Evolutionary conservation across 148 eudicot genomes (phyloP).

Genomic region (Heliosperma pusillum): DNA sequence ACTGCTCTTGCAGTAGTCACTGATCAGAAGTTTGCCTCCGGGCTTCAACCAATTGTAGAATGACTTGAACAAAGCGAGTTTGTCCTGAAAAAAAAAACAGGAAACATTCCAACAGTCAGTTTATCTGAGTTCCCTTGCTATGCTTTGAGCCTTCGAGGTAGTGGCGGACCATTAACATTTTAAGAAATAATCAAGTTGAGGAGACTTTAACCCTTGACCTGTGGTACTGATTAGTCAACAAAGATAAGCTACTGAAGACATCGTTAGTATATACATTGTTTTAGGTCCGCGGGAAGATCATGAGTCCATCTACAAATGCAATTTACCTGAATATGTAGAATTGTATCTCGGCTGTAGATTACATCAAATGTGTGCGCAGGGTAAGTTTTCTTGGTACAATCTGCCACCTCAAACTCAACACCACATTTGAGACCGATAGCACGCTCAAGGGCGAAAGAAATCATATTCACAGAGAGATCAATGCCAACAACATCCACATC

Average conservation of each 20-base stretch:
- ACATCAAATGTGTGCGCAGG: slow-evolving; percentile 78
- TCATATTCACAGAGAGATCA: slow-evolving; percentile 92
- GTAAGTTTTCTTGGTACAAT: slow-evolving; percentile 89
- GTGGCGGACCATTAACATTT: too few species aligned
- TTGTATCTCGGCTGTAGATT: slow-evolving; percentile 97
- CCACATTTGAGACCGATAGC: slow-evolving; percentile 83
- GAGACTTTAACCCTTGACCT: too few species aligned
- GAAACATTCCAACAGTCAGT: neutral
- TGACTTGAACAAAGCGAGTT: slow-evolving; percentile 75
- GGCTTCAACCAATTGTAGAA: slow-evolving; percentile 96
- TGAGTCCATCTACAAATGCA: too few species aligned
- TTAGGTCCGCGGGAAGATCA: too few species aligned
- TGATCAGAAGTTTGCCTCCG: slow-evolving; percentile 87
- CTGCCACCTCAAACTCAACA: slow-evolving; percentile 97
- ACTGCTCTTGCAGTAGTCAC: slow-evolving; percentile 81
- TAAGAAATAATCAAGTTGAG: too few species aligned
- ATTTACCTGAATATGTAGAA: slow-evolving; percentile 89
- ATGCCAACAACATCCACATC: slow-evolving; percentile 90
- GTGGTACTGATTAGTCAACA: too few species aligned
- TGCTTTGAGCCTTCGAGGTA: too few species aligned
- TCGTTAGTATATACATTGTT: too few species aligned
- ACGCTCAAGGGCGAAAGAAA: slow-evolving; percentile 88
- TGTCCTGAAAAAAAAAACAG: slow-evolving; percentile 55
- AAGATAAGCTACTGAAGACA: too few species aligned
- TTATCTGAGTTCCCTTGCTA: neutral